Evolutionary conservation across 177 flowering plant genomes (phyloP).

Genomic region (Vitis hybrid): DNA sequence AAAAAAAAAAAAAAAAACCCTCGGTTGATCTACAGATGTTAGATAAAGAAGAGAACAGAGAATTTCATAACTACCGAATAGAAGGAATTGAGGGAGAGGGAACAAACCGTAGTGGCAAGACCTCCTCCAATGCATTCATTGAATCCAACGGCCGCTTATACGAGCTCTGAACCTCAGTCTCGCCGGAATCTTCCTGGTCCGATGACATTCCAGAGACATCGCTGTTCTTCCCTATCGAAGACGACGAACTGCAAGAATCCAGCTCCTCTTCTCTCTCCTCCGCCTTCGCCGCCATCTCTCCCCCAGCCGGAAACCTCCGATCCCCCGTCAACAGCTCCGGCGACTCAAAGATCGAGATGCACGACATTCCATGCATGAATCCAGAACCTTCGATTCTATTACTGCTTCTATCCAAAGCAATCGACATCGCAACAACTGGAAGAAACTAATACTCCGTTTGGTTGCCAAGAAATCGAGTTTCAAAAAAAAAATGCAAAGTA

Average conservation of each 20-base stretch:
- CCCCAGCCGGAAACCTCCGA: conserved; percentile 3
- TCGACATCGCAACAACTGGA: conserved; percentile 20
- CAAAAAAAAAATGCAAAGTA: neutral
- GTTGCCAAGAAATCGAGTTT: no score
- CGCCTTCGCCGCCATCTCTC: neutral
- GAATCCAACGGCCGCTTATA: conserved; percentile 32
- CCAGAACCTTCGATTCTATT: neutral
- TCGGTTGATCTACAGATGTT: neutral
- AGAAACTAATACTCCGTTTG: no score
- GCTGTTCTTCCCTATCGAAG: conserved; percentile 50
- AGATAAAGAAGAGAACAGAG: neutral
- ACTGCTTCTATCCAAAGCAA: conserved; percentile 13
- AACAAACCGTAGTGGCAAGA: conserved; percentile 37
- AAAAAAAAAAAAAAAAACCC: neutral
- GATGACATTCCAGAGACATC: conserved; percentile 22
- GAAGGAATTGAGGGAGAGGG: neutral
- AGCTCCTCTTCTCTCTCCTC: conserved; percentile 2
- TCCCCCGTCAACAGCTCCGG: conserved; percentile 4
- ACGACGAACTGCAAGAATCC: conserved; percentile 25
- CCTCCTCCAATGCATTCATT: conserved; percentile 38
- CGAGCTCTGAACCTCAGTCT: conserved; percentile 38
- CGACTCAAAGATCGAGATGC: conserved; percentile 4
- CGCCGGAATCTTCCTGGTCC: conserved; percentile 21
- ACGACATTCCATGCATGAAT: neutral
- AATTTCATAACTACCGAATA: neutral